These are phyloP conservation scores for Zygnema circumcarinatum DNA, from an alignment of 139 green algal genomes.

Conservation along the genomic window DNA sequence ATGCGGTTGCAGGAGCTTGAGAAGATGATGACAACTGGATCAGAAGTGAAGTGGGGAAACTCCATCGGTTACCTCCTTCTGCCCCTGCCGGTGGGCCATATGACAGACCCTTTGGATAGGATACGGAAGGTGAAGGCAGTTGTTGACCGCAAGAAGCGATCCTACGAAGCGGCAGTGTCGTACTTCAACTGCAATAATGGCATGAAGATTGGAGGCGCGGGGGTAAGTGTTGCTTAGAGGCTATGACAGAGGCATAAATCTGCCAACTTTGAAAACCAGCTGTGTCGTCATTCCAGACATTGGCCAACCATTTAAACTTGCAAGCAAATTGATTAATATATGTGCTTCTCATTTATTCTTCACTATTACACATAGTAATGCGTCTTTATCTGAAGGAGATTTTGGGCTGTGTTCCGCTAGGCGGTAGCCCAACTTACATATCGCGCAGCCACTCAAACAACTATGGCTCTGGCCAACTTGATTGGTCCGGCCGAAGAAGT, in stretches of 20 bases:
- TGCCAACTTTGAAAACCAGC: too few species aligned
- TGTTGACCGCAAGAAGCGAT: not conserved
- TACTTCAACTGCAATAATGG: not conserved
- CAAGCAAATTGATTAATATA: too few species aligned
- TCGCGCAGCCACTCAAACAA: not conserved
- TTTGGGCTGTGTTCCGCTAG: too few species aligned
- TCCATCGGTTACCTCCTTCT: conserved; percentile 20
- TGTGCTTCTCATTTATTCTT: too few species aligned
- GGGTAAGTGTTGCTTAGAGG: too few species aligned
- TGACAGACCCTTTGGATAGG: conserved; percentile 1
- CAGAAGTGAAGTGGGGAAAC: conserved; percentile 30
- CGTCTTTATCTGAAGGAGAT: too few species aligned
- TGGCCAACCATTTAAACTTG: too few species aligned
- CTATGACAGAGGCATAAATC: too few species aligned
- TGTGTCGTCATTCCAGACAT: too few species aligned
- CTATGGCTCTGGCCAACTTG: conserved; percentile 10
- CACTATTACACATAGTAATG: too few species aligned
- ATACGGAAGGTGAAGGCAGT: not conserved
- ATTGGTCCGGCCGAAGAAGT: conserved; percentile 16
- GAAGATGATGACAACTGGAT: conserved; percentile 17
- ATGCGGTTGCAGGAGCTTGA: not conserved
- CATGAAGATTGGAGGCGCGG: too few species aligned
- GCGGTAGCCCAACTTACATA: conserved; percentile 12
- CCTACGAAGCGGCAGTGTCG: not conserved
- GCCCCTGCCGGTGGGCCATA: not conserved